Percentiles rank a stretch among this genome's conserved stretches.
Conservation (phyloP, 2,329 filamentous ascomycete genomes). For the Diplodia corticola region DNA sequence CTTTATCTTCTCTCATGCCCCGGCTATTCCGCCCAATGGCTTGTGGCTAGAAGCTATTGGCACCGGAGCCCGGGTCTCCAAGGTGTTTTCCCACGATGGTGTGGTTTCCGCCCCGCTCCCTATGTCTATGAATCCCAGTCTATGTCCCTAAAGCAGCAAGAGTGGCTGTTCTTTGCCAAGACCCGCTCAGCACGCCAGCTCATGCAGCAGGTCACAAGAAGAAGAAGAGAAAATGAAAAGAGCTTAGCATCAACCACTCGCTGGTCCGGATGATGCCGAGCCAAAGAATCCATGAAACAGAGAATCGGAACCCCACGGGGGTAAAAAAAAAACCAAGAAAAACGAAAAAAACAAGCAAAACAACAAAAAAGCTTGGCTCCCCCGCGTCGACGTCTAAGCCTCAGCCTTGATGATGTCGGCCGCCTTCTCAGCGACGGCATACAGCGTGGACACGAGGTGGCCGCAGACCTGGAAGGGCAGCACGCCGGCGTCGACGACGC, state of each 20-base stretch:
- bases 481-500: slow-evolving; percentile 26
- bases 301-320: too few species aligned
- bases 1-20: not conserved
- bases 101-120: not conserved
- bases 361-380: not conserved
- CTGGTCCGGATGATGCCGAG: not conserved
- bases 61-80: not conserved
- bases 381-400: slow-evolving; percentile 6
- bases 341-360: not conserved
- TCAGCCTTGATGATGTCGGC: slow-evolving; percentile 35
- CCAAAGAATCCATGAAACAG: not conserved
- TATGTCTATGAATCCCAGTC: not conserved
- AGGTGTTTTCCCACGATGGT: not conserved
- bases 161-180: not conserved
- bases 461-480: slow-evolving; percentile 24
- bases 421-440: slow-evolving; percentile 26
- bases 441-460: slow-evolving; percentile 21
- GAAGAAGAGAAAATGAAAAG: not conserved
- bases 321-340: not conserved
- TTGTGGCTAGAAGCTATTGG: not conserved
- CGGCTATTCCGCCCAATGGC: not conserved
- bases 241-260: not conserved
- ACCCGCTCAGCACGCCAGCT: not conserved
- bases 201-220: not conserved
- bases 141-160: not conserved